A percentile compares a stretch with the other conserved stretches of the same genome.
These are phyloP conservation scores for Ustilago loliicola DNA, from an alignment of 1,284 basidiomycete species.

Conservation along the genomic window DNA sequence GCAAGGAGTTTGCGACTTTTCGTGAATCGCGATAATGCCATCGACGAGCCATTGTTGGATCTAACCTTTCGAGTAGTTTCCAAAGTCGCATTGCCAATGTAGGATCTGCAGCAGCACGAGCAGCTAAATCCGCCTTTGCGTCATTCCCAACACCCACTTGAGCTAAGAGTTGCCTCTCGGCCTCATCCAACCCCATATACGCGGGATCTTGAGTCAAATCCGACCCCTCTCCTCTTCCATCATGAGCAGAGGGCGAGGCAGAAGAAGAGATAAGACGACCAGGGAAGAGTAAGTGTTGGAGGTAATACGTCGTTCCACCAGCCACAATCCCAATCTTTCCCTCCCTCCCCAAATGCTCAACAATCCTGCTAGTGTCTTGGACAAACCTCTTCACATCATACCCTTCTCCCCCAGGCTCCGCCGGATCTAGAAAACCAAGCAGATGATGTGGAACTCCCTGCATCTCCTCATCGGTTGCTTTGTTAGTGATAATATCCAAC, in stretches of 20 bases:
- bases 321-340: slow-evolving; percentile 85
- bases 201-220: slow-evolving; percentile 5
- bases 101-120: slow-evolving; percentile 2
- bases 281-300: slow-evolving; percentile 82
- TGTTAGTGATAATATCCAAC: slow-evolving; percentile 95
- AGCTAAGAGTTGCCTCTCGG: slow-evolving; percentile 12
- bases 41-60: slow-evolving; percentile 80
- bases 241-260: neutral
- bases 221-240: slow-evolving; percentile 2
- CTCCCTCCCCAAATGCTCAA: neutral
- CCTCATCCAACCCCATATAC: slow-evolving; percentile 5
- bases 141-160: slow-evolving; percentile 5
- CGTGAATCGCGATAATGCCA: slow-evolving; percentile 97
- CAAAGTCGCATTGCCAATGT: slow-evolving; percentile 74
- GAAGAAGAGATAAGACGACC: slow-evolving; percentile 66
- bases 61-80: slow-evolving; percentile 79
- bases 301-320: slow-evolving; percentile 96
- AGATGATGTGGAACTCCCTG: slow-evolving; percentile 87
- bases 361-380: slow-evolving; percentile 64
- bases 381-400: slow-evolving; percentile 75
- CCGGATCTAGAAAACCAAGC: slow-evolving; percentile 86
- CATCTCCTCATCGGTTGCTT: slow-evolving; percentile 83
- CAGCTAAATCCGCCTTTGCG: slow-evolving; percentile 18
- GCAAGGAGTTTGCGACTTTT: slow-evolving; percentile 85
- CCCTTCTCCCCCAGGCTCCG: slow-evolving; percentile 75